Percentiles rank a stretch among this genome's conserved stretches.
These are phyloP conservation scores for Prunus fruticosa DNA, from an alignment of 306 rosid genomes.

Conservation along the genomic window DNA sequence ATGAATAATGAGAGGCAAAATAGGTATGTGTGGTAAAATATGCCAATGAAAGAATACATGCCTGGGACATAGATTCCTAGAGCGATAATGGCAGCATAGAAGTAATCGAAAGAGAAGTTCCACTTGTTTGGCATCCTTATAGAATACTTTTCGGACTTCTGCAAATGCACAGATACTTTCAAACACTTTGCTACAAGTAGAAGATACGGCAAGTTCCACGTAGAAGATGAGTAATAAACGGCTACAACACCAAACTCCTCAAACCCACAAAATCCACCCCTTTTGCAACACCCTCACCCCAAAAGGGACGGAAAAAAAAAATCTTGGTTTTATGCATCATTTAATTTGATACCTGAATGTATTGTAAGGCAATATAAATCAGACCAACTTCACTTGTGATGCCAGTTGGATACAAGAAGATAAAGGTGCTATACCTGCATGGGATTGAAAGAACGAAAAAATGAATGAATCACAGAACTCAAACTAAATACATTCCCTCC, in stretches of 20 bases:
- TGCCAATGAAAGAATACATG: conserved; percentile 25
- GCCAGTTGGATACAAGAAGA: conserved; percentile 61
- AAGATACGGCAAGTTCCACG: background rate
- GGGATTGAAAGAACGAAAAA: background rate
- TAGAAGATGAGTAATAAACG: background rate
- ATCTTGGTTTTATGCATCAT: background rate
- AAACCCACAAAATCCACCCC: background rate
- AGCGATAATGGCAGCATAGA: conserved; percentile 41
- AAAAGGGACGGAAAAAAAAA: background rate
- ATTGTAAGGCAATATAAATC: conserved; percentile 55
- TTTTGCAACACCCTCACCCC: too few relatives aligned
- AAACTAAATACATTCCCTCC: background rate
- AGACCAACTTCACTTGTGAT: conserved; percentile 73
- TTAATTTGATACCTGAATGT: conserved; percentile 56
- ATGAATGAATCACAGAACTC: background rate
- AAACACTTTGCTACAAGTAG: background rate
- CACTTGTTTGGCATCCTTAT: conserved; percentile 82
- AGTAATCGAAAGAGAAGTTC: conserved; percentile 79
- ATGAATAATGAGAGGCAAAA: conserved; percentile 2
- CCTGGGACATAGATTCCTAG: conserved; percentile 72
- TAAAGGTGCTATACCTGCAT: conserved; percentile 75
- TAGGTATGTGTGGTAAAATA: background rate
- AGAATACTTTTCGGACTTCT: conserved; percentile 69
- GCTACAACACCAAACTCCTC: background rate
- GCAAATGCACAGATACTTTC: conserved; percentile 23